phyloP scores from a whole-genome alignment of 2,329 filamentous ascomycete species.

The Fusarium dimerum region DNA sequence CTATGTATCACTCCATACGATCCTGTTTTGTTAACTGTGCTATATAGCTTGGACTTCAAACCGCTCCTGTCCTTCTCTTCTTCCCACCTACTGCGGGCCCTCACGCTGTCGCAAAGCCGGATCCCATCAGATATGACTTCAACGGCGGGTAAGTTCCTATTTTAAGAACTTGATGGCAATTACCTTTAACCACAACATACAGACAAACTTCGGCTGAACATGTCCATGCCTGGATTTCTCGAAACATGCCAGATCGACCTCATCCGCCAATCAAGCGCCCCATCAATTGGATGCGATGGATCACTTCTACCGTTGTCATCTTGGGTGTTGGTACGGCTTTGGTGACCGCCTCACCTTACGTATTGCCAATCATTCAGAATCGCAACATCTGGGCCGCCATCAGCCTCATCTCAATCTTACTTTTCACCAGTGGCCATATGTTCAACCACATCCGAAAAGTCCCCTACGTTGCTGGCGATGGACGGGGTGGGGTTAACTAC shows the following conservation, averaged over 20 bases:
- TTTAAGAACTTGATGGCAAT: neutral
- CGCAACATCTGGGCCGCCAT: slow-evolving; percentile 92
- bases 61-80: slow-evolving; percentile 84
- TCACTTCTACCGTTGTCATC: slow-evolving; percentile 65
- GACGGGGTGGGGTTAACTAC: slow-evolving; percentile 82
- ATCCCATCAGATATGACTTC: slow-evolving; percentile 84
- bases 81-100: slow-evolving; percentile 85
- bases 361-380: slow-evolving; percentile 81
- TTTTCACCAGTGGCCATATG: slow-evolving; percentile 98
- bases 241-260: slow-evolving; percentile 75
- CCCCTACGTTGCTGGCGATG: slow-evolving; percentile 85
- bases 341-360: slow-evolving; percentile 73
- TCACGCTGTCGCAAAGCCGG: slow-evolving; percentile 67
- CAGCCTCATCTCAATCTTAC: slow-evolving; percentile 82
- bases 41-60: slow-evolving; percentile 82
- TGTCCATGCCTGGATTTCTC: slow-evolving; percentile 75
- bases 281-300: slow-evolving; percentile 80
- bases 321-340: slow-evolving; percentile 69
- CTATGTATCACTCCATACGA: neutral
- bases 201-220: slow-evolving; percentile 76
- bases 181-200: neutral
- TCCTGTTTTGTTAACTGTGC: slow-evolving; percentile 7
- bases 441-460: slow-evolving; percentile 98
- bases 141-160: slow-evolving; percentile 63
- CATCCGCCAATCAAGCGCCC: slow-evolving; percentile 80